A percentile compares a stretch with the other conserved stretches of the same genome.
phyloP scores from a whole-genome alignment of 116 monocot genomes.

The Trichopus zeylanicus region DNA sequence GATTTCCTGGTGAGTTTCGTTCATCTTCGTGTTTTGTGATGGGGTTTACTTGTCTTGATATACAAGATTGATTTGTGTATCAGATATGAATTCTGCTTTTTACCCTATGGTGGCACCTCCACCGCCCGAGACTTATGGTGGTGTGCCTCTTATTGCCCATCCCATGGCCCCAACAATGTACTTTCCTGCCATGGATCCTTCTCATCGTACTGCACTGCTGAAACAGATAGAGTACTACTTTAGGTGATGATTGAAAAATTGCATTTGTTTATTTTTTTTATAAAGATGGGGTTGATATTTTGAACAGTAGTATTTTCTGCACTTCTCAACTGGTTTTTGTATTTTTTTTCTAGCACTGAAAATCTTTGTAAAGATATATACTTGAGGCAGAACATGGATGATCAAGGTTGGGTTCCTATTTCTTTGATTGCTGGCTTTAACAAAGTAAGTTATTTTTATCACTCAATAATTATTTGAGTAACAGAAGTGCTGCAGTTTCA shows the following conservation, averaged over 20 bases:
- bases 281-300: background rate
- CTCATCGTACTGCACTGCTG: background rate
- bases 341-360: conserved; percentile 2
- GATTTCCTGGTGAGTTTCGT: background rate
- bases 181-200: background rate
- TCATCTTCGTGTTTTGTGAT: background rate
- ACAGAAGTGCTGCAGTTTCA: no score
- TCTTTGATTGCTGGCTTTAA: conserved; percentile 13
- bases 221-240: conserved; percentile 2
- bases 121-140: background rate
- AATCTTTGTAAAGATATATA: conserved; percentile 12
- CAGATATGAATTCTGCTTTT: background rate
- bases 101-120: background rate
- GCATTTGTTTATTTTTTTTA: background rate
- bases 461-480: no score
- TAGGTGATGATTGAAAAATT: background rate
- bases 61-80: background rate
- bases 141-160: background rate
- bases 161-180: background rate
- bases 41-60: background rate
- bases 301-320: background rate
- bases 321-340: background rate
- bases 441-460: conserved; percentile 4
- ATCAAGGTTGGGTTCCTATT: conserved; percentile 13
- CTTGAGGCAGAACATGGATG: conserved; percentile 11